Evolutionary conservation across 1,284 basidiomycete genomes (phyloP).

Genomic region (Cystobasidium sp.): DNA sequence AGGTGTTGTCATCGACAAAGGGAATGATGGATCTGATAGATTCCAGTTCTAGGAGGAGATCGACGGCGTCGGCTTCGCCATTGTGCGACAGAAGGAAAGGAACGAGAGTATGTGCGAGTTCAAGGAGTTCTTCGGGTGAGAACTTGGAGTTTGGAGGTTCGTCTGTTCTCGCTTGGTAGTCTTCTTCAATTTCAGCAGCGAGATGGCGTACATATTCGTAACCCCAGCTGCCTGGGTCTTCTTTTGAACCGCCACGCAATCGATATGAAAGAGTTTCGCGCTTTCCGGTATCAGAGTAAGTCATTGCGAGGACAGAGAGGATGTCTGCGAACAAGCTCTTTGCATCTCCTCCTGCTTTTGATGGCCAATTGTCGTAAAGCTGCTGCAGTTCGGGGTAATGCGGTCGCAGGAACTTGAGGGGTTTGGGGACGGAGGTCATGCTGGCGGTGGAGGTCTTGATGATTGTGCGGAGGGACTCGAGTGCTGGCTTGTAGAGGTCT

Average conservation of each 20-base stretch:
- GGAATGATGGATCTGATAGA: constrained; percentile 77
- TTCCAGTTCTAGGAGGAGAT: constrained; percentile 92
- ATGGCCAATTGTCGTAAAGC: constrained; percentile 74
- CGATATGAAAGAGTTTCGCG: constrained; percentile 94
- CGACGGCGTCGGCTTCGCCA: constrained; percentile 97
- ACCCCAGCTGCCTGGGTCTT: constrained; percentile 94
- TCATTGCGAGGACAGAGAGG: constrained; percentile 99
- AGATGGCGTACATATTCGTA: constrained; percentile 97
- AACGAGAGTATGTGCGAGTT: constrained; percentile 82
- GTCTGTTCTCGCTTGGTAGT: constrained; percentile 69
- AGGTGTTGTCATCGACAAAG: constrained; percentile 84
- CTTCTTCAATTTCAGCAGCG: constrained; percentile 93
- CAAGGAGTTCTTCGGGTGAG: constrained; percentile 69
- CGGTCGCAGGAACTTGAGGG: constrained; percentile 95
- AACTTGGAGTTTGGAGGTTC: constrained; percentile 57
- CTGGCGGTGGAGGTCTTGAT: constrained; percentile 97
- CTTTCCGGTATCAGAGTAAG: constrained; percentile 93
- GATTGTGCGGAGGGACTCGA: constrained; percentile 90
- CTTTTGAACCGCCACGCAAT: constrained; percentile 76
- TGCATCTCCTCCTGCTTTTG: constrained; percentile 49
- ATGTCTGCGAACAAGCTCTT: constrained; percentile 97
- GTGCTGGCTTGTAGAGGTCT: constrained; percentile 81
- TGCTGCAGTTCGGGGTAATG: constrained; percentile 87
- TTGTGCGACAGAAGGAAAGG: constrained; percentile 92
- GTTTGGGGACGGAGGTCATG: constrained; percentile 99